Evolutionary conservation across 257 asterid genomes (phyloP), one percentile per base, ranked within the genome.

Genomic region (Hygrophila difformis): DNA sequence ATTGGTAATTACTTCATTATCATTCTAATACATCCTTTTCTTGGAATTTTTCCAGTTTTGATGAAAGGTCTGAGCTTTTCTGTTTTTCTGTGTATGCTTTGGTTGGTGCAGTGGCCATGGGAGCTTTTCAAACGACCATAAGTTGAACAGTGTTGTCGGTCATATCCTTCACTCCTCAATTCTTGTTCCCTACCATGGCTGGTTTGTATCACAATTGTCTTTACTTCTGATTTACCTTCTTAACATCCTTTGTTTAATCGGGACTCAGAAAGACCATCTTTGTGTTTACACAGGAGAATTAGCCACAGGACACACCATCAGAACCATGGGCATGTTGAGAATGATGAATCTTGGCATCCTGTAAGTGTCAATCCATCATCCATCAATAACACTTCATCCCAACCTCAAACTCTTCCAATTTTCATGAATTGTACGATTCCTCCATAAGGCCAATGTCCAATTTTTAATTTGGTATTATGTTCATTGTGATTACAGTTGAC

Each of bases 251-350:
- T 41, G 21, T 15, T 15, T 13, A 28, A 11, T 11, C 14, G 10
- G 18, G 12, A 10, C 49, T n/a, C 24, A 42, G 2, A 5, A 17
- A 10, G 23, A 8, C 6, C 31, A 35, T 11, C 12, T 6, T 15
- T 15, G 18, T 39, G 45, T 40, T 60, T 21, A 24, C 63, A 16
- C 66, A 81, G 95, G 97, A 77, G 96, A 73, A 88, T 88, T 50
- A 88, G 97, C 54, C 96, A 88, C 37, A 84, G 97, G 65, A 88
- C 94, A 54, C 97, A 88, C 57, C 96, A 88, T 73, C 97, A 84
- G 67, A 81, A 88, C 66, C 97, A 88, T 73, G 97, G 97, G 1
- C 94, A 88, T 62, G 97, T 84, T 43, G 97, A 88, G 66, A 84
- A 88, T 5, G 97, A 84, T 34, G 97, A 88, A 60, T 88, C 96